Base-by-base conservation (phyloP, 805 yeast species). In the Metschnikowia anglica region DNA sequence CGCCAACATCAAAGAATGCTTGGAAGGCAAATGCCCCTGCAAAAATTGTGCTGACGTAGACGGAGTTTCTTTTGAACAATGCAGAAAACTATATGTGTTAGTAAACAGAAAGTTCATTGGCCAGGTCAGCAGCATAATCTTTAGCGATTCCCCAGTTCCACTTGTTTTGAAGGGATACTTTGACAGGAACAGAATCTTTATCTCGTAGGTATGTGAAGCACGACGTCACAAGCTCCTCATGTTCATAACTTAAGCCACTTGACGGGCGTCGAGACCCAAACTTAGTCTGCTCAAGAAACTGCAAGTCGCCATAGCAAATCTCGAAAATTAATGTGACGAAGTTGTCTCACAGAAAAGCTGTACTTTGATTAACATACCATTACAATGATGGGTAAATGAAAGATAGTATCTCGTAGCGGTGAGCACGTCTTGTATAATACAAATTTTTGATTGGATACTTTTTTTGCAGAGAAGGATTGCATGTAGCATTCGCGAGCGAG, bases 21-120 rank as follows among this genome's bases (percentile, higher is more conserved):
- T 88, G 91, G 79, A 89, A 88, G 50, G 81, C 80, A 62, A 90
- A 90, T 36, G 97, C 89, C 58, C 86, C 81, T 38, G 81, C 84
- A 56, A 90, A 84, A 48, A 90, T 74, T 49, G 93, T 74, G 53
- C 88, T 87, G 49, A 90, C 96, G 69, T 77, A 88, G 50, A 85
- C 74, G 36, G 97, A 79, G 81, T 91, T 90, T 79, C 97, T 87
- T 79, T 88, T 88, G 79, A 52, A 46, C 34, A 60, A 53, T 27
- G 56, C 53, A 39, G 59, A 47, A 35, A 60, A 54, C 62, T 59
- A 29, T 16, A 19, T 5, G 25, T 6, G 62, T 59, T 59, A 59
- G 63, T 59, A 51, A 21, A 29, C 11, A 8, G 2, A 12, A 20
- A 12, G 26, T 4, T 31, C n/a, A n/a, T 10, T 12, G 18, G 12